Conservation (phyloP, 257 asterid genomes). For the Primulina huaijiensis region DNA sequence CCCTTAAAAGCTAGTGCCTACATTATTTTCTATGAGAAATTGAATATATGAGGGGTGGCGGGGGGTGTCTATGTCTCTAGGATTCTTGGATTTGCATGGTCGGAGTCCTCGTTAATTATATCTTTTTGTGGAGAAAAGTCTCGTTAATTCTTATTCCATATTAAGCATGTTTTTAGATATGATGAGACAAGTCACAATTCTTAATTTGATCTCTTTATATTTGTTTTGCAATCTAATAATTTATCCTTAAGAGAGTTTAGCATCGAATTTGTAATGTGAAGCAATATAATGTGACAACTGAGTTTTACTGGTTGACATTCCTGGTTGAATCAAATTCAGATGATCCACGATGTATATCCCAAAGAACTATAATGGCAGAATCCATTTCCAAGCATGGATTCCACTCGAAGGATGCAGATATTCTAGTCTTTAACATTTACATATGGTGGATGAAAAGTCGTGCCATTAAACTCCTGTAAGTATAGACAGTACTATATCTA, state of each 20-base stretch:
- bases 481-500: neutral
- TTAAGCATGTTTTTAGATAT: too few relatives aligned
- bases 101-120: too few relatives aligned
- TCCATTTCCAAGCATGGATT: slow-evolving; percentile 49
- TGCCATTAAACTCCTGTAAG: slow-evolving; percentile 27
- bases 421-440: slow-evolving; percentile 57
- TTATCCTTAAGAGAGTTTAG: neutral
- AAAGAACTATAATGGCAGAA: slow-evolving; percentile 36
- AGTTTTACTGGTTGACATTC: slow-evolving; percentile 63
- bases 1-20: too few relatives aligned
- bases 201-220: too few relatives aligned
- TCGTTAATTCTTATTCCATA: too few relatives aligned
- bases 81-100: too few relatives aligned
- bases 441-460: slow-evolving; percentile 62
- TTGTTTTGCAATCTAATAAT: neutral
- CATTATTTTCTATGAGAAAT: too few relatives aligned
- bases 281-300: slow-evolving; percentile 54
- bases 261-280: slow-evolving; percentile 6
- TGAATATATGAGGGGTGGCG: too few relatives aligned
- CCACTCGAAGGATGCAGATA: slow-evolving; percentile 48
- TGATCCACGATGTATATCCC: slow-evolving; percentile 42
- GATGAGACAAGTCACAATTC: too few relatives aligned
- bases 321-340: slow-evolving; percentile 65
- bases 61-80: too few relatives aligned
- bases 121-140: too few relatives aligned